Percentiles rank a stretch among this genome's conserved stretches.
Evolutionary conservation across 108 stramenopile genomes (phyloP).

Genomic region (Nannochloropsis gaditana): DNA sequence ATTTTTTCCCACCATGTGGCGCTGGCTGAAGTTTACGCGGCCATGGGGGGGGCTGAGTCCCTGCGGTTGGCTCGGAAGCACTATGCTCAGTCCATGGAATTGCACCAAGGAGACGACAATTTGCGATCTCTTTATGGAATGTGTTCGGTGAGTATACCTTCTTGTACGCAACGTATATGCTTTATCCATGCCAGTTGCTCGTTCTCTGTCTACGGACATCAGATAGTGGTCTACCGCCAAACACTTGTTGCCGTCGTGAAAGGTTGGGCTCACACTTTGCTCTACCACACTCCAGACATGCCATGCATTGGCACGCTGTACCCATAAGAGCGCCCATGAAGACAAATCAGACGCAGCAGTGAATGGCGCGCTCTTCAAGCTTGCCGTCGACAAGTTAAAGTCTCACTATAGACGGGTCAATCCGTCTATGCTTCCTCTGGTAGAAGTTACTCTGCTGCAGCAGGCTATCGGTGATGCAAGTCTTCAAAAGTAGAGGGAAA

Average conservation of each 20-base stretch:
- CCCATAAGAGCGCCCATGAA: background rate
- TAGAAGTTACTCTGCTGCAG: background rate
- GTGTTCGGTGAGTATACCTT: conserved; percentile 2
- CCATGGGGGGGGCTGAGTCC: conserved; percentile 33
- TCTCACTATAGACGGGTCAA: background rate
- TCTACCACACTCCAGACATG: background rate
- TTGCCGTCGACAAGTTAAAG: background rate
- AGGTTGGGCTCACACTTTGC: too few relatives aligned
- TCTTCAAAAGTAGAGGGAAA: too few relatives aligned
- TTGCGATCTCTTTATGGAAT: conserved; percentile 43
- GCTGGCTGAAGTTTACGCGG: conserved; percentile 38
- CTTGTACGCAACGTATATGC: too few relatives aligned
- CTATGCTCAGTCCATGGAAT: conserved; percentile 42
- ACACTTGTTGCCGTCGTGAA: too few relatives aligned
- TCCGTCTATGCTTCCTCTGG: background rate
- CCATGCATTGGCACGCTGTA: background rate
- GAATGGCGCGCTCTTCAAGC: background rate
- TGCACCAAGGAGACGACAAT: conserved; percentile 27
- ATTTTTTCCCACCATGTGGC: conserved; percentile 32
- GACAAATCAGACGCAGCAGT: background rate
- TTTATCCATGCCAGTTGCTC: too few relatives aligned
- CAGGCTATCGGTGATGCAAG: background rate
- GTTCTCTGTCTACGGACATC: too few relatives aligned
- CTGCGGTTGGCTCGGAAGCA: conserved; percentile 45
- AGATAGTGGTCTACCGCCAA: too few relatives aligned